Evolutionary conservation across 2,329 filamentous ascomycete genomes (phyloP).

Genomic region (Penicillium sumatraense): DNA sequence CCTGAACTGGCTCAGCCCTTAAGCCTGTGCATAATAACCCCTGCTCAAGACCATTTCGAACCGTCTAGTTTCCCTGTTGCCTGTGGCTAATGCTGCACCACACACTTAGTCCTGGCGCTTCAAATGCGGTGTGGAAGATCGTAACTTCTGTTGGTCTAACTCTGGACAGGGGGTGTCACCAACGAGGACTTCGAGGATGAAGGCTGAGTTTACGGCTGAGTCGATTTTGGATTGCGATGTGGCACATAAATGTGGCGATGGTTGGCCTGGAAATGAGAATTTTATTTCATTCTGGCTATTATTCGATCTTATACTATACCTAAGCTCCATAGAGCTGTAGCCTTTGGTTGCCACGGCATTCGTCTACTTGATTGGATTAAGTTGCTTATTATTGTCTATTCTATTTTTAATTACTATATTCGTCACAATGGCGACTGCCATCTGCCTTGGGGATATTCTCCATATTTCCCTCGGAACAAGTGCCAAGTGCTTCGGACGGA

Average conservation of each 20-base stretch:
- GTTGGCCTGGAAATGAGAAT: constrained; percentile 1
- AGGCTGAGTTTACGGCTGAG: no score
- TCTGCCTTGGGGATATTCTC: background rate
- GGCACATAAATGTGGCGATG: constrained; percentile 1
- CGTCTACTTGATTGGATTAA: background rate
- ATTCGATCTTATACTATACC: background rate
- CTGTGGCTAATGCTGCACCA: background rate
- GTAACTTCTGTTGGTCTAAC: background rate
- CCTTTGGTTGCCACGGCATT: background rate
- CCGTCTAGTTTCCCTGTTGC: background rate
- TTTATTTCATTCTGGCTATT: background rate
- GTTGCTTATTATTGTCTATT: background rate
- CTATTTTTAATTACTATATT: background rate
- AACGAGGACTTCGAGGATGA: no score
- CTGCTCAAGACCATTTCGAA: background rate
- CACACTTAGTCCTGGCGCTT: background rate
- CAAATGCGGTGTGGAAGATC: background rate
- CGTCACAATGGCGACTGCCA: background rate
- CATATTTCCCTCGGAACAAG: background rate
- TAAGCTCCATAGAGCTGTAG: no score
- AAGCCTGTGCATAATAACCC: background rate
- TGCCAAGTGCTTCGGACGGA: background rate
- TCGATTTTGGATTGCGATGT: no score
- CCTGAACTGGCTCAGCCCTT: background rate
- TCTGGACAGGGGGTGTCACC: background rate